phyloP scores from a whole-genome alignment of 495 filamentous ascomycete genomes.

The Aspergillus kassunensis region DNA sequence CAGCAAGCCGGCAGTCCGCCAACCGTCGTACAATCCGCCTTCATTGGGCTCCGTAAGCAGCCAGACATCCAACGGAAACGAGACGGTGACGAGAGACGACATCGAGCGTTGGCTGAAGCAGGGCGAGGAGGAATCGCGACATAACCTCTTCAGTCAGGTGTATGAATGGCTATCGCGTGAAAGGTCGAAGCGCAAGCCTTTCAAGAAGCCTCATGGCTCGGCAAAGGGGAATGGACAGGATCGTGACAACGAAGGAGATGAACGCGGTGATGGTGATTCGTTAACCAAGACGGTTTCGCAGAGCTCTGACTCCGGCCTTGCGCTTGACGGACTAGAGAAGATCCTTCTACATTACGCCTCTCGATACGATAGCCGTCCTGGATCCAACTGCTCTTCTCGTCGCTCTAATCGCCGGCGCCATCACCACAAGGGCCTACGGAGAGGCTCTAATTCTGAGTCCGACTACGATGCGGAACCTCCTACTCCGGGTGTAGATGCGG shows the following conservation, averaged over 20 bases:
- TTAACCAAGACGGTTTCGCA: slow-evolving; percentile 31
- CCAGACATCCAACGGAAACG: slow-evolving; percentile 27
- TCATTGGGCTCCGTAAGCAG: slow-evolving; percentile 28
- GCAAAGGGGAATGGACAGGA: slow-evolving; percentile 1
- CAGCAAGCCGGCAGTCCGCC: slow-evolving; percentile 27
- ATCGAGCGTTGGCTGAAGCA: slow-evolving; percentile 23
- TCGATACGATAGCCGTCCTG: slow-evolving; percentile 26
- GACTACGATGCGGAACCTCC: slow-evolving; percentile 70
- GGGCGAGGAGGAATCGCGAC: slow-evolving; percentile 32
- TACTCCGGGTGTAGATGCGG: slow-evolving; percentile 72
- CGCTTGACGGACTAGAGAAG: slow-evolving; percentile 64
- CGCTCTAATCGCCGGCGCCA: slow-evolving; percentile 27
- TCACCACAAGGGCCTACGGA: slow-evolving; percentile 32
- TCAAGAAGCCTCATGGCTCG: slow-evolving; percentile 24
- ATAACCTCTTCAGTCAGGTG: slow-evolving; percentile 63
- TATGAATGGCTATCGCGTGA: slow-evolving; percentile 76
- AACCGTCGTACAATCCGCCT: slow-evolving; percentile 23
- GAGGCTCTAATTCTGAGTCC: slow-evolving; percentile 65
- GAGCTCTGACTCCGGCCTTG: slow-evolving; percentile 56
- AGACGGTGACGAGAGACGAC: slow-evolving; percentile 22
- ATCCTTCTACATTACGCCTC: slow-evolving; percentile 58
- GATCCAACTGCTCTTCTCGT: slow-evolving; percentile 33
- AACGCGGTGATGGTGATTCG: slow-evolving; percentile 28
- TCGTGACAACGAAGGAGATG: slow-evolving; percentile 21
- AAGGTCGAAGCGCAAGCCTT: slow-evolving; percentile 57